Evolutionary conservation across 2,329 filamentous ascomycete genomes (phyloP).

Genomic region (Stachybotrys echinatus): DNA sequence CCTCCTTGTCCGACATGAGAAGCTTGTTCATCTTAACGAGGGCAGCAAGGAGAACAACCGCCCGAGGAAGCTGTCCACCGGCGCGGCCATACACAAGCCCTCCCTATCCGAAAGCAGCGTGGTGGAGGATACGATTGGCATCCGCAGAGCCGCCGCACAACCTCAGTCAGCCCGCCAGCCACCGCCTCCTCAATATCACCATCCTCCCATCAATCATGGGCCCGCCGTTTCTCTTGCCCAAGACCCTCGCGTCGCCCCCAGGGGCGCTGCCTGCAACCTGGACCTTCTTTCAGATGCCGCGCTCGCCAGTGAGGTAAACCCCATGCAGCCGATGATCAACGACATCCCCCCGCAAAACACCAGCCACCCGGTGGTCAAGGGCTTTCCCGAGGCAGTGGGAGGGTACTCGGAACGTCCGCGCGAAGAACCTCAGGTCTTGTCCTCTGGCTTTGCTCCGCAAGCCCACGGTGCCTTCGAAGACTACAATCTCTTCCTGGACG

Average conservation of each 20-base stretch:
- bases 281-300: slow-evolving; percentile 57
- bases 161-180: slow-evolving; percentile 7
- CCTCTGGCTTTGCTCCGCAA: slow-evolving; percentile 28
- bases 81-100: slow-evolving; percentile 35
- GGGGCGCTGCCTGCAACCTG: slow-evolving; percentile 48
- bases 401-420: slow-evolving; percentile 42
- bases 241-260: slow-evolving; percentile 39
- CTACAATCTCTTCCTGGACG: slow-evolving; percentile 56
- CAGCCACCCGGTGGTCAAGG: slow-evolving; percentile 39
- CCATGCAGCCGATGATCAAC: slow-evolving; percentile 45
- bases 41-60: slow-evolving; percentile 48
- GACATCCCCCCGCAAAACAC: slow-evolving; percentile 35
- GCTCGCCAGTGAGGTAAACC: slow-evolving; percentile 48
- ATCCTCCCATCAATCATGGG: slow-evolving; percentile 28
- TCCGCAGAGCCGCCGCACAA: slow-evolving; percentile 25
- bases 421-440: slow-evolving; percentile 37
- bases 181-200: slow-evolving; percentile 29
- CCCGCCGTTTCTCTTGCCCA: slow-evolving; percentile 33
- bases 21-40: slow-evolving; percentile 59
- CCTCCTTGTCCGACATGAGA: slow-evolving; percentile 58
- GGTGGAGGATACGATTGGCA: slow-evolving; percentile 39
- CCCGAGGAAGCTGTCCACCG: slow-evolving; percentile 47
- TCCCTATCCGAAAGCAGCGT: slow-evolving; percentile 42
- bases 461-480: slow-evolving; percentile 41
- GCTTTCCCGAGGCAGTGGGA: slow-evolving; percentile 42